Evolutionary conservation across 2,329 filamentous ascomycete genomes (phyloP).

Genomic region (Colletotrichum gigasporum): DNA sequence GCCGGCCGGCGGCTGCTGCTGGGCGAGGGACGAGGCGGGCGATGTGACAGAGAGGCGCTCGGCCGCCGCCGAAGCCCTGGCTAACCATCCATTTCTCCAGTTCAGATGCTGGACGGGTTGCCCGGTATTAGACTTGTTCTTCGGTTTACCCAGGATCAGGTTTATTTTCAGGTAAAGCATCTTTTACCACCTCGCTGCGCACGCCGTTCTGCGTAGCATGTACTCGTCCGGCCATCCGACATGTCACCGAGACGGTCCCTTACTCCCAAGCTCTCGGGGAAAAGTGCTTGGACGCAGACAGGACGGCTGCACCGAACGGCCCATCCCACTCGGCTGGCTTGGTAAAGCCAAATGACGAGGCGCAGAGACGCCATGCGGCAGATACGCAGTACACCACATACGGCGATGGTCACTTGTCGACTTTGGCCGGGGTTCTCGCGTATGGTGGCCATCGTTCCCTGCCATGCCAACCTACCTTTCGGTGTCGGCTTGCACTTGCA

Average conservation of each 20-base stretch:
- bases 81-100: not conserved
- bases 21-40: not conserved
- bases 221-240: not conserved
- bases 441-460: slow-evolving; percentile 14
- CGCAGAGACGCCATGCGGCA: slow-evolving; percentile 4
- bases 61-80: not conserved
- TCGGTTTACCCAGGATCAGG: not conserved
- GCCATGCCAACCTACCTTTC: slow-evolving; percentile 4
- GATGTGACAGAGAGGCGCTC: slow-evolving; percentile 4
- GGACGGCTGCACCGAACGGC: slow-evolving; percentile 7
- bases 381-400: no score
- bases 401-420: slow-evolving; percentile 23
- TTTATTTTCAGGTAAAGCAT: no score
- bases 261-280: not conserved
- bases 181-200: no score
- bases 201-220: no score
- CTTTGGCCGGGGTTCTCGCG: slow-evolving; percentile 15
- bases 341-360: slow-evolving; percentile 9
- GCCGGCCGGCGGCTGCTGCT: not conserved
- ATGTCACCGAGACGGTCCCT: not conserved
- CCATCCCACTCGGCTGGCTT: not conserved
- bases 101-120: not conserved
- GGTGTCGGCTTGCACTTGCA: not conserved
- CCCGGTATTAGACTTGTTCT: not conserved
- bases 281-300: not conserved